Base-by-base conservation (phyloP, 2,329 filamentous ascomycete genomes). In the Colletotrichum salicis region DNA sequence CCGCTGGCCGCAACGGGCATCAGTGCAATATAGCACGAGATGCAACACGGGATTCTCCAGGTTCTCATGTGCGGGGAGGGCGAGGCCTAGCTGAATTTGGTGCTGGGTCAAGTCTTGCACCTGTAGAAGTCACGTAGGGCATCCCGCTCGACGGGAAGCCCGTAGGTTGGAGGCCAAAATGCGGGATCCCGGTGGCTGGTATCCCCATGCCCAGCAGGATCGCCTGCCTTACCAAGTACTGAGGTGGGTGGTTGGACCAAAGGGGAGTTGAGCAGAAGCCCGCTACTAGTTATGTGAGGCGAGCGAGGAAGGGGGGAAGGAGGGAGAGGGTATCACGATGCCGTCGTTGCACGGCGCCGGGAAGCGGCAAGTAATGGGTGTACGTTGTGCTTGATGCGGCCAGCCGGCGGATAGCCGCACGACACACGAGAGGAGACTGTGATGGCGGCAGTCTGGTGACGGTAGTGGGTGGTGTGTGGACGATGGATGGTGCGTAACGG, bases 251-350 rank as follows among this genome's bases (percentile, higher is more conserved):
- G 19, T 48, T 48, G 41, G 41, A 22, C 41, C 19, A 48, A 48
- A 22, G 8, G 41, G 41, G 13, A 4, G n/a, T n/a, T n/a, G n/a
- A n/a, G n/a, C n/a, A n/a, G n/a, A n/a, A n/a, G 8, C 8, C 27
- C 27, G 4, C 27, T 3, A 61, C 45, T 11, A 27, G 24, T 5
- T 55, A 6, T 13, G 27, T 27, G 11, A 55, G 52, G 52, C 22
- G 24, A 59, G 41, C 41, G 55, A 55, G 45, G 35, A 41, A 41
- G 37, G 37, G 15, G 19, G 37, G 27, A 29, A 41, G 15, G 19
- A 15, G 37, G 15, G 15, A 41, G 54, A 59, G 52, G 41, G 45
- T 57, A 59, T 68, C 51, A 67, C 63, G 52, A 67, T 62, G 57
- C 57, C 64, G 64, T 13, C 27, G 64, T 62, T 31, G 51, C 51